A percentile compares a stretch with the other conserved stretches of the same genome.
These are phyloP conservation scores for Moesziomyces sp. DNA, from an alignment of 1,284 basidiomycete genomes.

Conservation along the genomic window DNA sequence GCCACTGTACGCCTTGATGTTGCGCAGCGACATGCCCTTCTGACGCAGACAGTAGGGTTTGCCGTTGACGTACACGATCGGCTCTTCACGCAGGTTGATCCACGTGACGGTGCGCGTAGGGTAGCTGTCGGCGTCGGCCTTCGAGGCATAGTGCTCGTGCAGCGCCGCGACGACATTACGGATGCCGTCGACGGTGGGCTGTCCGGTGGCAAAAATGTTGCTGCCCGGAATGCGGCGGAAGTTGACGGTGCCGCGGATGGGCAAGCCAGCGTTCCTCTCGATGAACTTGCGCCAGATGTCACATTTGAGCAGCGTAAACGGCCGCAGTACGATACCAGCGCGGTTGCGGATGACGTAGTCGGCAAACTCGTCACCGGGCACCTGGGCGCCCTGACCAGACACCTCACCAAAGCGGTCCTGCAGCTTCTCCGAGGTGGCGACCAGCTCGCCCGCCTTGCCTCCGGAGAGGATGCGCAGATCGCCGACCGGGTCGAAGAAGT, in stretches of 20 bases:
- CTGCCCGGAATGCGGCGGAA: conserved; percentile 86
- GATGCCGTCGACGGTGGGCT: conserved; percentile 91
- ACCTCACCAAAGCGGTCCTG: conserved; percentile 48
- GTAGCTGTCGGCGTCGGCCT: conserved; percentile 17
- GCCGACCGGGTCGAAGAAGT: conserved; percentile 66
- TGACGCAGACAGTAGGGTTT: conserved; percentile 71
- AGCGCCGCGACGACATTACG: conserved; percentile 77
- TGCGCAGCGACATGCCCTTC: conserved; percentile 61
- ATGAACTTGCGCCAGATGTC: conserved; percentile 66
- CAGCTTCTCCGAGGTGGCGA: conserved; percentile 44
- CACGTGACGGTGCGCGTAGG: conserved; percentile 74
- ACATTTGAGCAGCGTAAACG: conserved; percentile 63
- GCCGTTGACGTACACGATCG: conserved; percentile 92
- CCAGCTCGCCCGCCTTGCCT: conserved; percentile 50
- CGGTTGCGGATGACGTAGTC: conserved; percentile 65
- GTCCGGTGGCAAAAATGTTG: conserved; percentile 77
- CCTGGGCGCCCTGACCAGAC: conserved; percentile 46
- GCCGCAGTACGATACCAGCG: conserved; percentile 64
- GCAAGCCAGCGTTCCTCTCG: conserved; percentile 44
- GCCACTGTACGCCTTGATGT: conserved; percentile 64
- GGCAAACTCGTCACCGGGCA: conserved; percentile 66
- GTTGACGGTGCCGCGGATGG: conserved; percentile 88
- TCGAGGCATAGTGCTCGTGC: conserved; percentile 46
- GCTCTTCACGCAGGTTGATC: conserved; percentile 89
- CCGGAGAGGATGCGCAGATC: conserved; percentile 59